Conservation (phyloP, 2,329 filamentous ascomycete genomes). For the Monilinia fructicola region DNA sequence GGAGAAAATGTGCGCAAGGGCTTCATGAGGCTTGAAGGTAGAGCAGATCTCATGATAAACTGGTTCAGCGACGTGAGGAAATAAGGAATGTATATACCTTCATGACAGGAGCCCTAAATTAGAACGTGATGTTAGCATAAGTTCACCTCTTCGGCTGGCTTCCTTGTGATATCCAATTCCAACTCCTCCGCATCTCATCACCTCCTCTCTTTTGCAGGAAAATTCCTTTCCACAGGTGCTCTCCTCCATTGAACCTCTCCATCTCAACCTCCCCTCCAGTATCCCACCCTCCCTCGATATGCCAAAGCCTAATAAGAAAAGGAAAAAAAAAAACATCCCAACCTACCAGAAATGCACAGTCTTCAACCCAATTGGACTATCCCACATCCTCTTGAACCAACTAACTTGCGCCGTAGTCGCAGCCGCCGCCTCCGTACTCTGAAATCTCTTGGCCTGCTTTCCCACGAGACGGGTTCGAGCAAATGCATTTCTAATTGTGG, state of each 20-base stretch:
- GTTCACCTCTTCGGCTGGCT: background rate
- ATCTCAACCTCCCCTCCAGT: too few species aligned
- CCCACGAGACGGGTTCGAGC: conserved; percentile 3
- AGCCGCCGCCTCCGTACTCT: conserved; percentile 49
- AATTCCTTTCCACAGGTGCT: background rate
- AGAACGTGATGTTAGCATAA: background rate
- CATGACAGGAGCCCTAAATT: conserved; percentile 83
- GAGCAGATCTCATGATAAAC: background rate
- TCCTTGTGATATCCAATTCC: background rate
- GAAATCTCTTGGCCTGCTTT: conserved; percentile 58
- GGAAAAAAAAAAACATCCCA: background rate
- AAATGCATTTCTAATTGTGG: conserved; percentile 28
- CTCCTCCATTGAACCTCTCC: background rate
- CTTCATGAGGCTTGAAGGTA: background rate
- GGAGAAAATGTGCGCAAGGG: background rate
- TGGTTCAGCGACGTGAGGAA: too few species aligned
- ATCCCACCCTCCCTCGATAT: background rate
- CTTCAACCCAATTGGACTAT: conserved; percentile 78
- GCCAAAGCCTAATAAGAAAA: background rate
- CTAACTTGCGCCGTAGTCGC: conserved; percentile 43
- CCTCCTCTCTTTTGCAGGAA: background rate
- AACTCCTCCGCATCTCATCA: too few species aligned
- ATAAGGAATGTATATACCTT: conserved; percentile 53
- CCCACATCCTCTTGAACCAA: conserved; percentile 78
- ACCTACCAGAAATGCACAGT: conserved; percentile 96